Evolutionary conservation across 768 basidiomycete species (phyloP).

Genomic region (Mycena albidolilacea): DNA sequence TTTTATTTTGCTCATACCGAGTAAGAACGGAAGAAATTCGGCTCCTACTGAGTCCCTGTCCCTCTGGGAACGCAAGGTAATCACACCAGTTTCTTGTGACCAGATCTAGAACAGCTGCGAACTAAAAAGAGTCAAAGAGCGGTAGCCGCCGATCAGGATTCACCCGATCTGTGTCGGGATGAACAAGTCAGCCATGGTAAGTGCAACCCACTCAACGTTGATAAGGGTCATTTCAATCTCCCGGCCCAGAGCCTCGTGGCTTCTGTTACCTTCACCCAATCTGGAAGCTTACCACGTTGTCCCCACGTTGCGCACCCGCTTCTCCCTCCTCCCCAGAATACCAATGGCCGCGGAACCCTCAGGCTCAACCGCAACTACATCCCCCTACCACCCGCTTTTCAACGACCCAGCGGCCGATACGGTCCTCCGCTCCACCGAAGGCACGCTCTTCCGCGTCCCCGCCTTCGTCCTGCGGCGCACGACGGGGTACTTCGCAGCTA

Average conservation of each 20-base stretch:
- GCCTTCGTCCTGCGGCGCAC: slow-evolving; percentile 44
- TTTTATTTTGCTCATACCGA: too few relatives aligned
- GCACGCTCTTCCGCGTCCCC: slow-evolving; percentile 55
- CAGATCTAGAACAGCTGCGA: too few relatives aligned
- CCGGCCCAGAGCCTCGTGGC: slow-evolving; percentile 17
- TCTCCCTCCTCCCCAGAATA: neutral
- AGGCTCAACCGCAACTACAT: neutral
- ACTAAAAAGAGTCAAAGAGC: too few relatives aligned
- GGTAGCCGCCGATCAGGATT: too few relatives aligned
- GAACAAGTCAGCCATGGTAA: too few relatives aligned
- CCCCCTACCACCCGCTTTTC: slow-evolving; percentile 32
- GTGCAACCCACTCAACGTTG: too few relatives aligned
- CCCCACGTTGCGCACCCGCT: slow-evolving; percentile 13
- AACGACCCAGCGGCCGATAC: slow-evolving; percentile 52
- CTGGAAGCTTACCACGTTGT: slow-evolving; percentile 10
- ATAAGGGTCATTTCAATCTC: neutral
- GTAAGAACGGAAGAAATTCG: too few relatives aligned
- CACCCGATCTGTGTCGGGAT: too few relatives aligned
- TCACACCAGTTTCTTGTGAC: too few relatives aligned
- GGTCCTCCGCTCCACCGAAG: slow-evolving; percentile 53
- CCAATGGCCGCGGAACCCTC: slow-evolving; percentile 15
- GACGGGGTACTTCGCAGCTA: slow-evolving; percentile 33
- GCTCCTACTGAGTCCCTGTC: too few relatives aligned
- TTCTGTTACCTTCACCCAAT: neutral
- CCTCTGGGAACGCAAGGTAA: too few relatives aligned